Percentiles rank a stretch among this genome's conserved stretches.
Evolutionary conservation across 768 basidiomycete genomes (phyloP).

Genomic region (Trichaptum fuscoviolaceum): DNA sequence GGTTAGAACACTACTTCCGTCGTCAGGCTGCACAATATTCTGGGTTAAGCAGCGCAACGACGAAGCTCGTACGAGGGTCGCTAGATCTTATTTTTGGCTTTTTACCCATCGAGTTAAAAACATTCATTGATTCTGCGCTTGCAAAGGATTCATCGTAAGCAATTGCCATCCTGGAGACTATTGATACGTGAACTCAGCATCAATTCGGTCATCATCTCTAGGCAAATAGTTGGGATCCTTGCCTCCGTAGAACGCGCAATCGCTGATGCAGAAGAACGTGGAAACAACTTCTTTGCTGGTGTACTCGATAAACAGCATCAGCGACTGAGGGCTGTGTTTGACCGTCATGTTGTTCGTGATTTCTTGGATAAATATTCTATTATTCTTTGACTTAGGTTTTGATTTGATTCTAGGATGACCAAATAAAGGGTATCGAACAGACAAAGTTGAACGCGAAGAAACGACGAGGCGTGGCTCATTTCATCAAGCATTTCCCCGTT

Average conservation of each 20-base stretch:
- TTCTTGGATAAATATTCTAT: background rate
- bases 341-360: constrained; percentile 44
- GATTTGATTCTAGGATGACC: constrained; percentile 55
- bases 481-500: constrained; percentile 87
- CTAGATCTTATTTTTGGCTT: constrained; percentile 97
- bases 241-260: constrained; percentile 74
- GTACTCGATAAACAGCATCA: constrained; percentile 80
- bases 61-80: constrained; percentile 79
- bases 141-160: constrained; percentile 56
- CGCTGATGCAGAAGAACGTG: constrained; percentile 71
- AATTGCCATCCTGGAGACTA: no score
- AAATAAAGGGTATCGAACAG: constrained; percentile 82
- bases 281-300: constrained; percentile 66
- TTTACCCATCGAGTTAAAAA: constrained; percentile 73
- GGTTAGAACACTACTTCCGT: constrained; percentile 89
- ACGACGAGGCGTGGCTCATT: constrained; percentile 85
- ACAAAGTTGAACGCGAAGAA: constrained; percentile 92
- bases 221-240: constrained; percentile 82
- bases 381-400: constrained; percentile 6
- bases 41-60: constrained; percentile 61
- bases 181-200: background rate
- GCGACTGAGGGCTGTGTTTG: constrained; percentile 69
- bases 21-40: constrained; percentile 78
- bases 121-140: constrained; percentile 78
- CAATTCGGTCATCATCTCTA: constrained; percentile 25